Conservation (phyloP, 2,329 filamentous ascomycete genomes). For the Cordyceps fumosorosea region DNA sequence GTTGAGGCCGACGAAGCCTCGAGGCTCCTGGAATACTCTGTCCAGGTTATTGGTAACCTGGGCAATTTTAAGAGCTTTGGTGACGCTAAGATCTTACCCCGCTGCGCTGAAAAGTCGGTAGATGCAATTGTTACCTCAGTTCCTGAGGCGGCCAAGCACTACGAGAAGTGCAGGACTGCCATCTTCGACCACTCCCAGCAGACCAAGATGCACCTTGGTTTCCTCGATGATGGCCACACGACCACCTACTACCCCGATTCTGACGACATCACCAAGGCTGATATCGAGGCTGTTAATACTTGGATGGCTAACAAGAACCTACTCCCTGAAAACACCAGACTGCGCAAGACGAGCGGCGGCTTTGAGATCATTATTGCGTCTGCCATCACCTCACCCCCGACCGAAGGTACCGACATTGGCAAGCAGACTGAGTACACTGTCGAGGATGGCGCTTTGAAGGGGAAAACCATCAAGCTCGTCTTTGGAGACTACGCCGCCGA, state of each 20-base stretch:
- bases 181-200: constrained; percentile 63
- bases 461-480: constrained; percentile 62
- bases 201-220: constrained; percentile 68
- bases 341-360: constrained; percentile 59
- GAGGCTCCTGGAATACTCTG: constrained; percentile 69
- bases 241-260: constrained; percentile 79
- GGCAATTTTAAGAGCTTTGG: constrained; percentile 88
- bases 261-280: constrained; percentile 63
- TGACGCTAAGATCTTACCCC: constrained; percentile 75
- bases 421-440: constrained; percentile 56
- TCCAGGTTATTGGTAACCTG: constrained; percentile 71
- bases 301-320: constrained; percentile 68
- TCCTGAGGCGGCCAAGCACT: constrained; percentile 55
- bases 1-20: constrained; percentile 58
- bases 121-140: constrained; percentile 56
- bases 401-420: constrained; percentile 60
- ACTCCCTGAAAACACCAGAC: constrained; percentile 68
- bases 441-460: constrained; percentile 52
- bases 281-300: constrained; percentile 65
- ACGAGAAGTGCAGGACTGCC: constrained; percentile 61
- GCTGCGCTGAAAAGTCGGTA: constrained; percentile 58
- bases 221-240: constrained; percentile 67
- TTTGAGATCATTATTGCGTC: constrained; percentile 74
- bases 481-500: constrained; percentile 70
- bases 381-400: constrained; percentile 52